A percentile compares a stretch with the other conserved stretches of the same genome.
Conservation (phyloP, 257 asterid species). For the Schizonepeta tenuifolia region DNA sequence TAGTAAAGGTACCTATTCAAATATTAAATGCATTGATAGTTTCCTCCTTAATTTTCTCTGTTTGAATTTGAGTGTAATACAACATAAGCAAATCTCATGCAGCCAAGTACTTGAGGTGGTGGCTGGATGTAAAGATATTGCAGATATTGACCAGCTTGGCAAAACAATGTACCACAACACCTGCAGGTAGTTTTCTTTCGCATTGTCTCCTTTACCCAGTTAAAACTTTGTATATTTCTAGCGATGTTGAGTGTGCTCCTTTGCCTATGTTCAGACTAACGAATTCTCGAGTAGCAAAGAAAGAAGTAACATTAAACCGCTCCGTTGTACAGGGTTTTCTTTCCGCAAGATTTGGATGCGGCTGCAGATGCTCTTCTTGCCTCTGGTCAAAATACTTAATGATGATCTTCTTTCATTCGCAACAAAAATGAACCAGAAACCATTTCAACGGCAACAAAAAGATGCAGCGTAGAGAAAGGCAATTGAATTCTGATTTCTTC, state of each 20-base stretch:
- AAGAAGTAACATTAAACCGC: background rate
- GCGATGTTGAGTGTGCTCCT: background rate
- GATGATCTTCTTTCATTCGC: constrained; percentile 19
- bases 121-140: constrained; percentile 83
- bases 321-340: constrained; percentile 66
- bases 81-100: constrained; percentile 28
- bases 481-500: background rate
- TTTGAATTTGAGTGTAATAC: constrained; percentile 6
- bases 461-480: background rate
- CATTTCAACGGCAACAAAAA: background rate
- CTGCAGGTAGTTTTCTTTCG: constrained; percentile 61
- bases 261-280: background rate
- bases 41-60: background rate
- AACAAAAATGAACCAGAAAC: background rate
- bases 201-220: background rate
- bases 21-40: background rate
- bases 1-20: background rate
- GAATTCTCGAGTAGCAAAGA: background rate
- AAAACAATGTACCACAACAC: constrained; percentile 82
- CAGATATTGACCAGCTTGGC: constrained; percentile 74
- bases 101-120: constrained; percentile 98
- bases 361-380: constrained; percentile 84
- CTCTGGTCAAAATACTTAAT: constrained; percentile 41
- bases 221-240: background rate
- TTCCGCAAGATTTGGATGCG: constrained; percentile 84